Evolutionary conservation across 139 green algal genomes (phyloP).

Genomic region (Ettlia oleoabundans): DNA sequence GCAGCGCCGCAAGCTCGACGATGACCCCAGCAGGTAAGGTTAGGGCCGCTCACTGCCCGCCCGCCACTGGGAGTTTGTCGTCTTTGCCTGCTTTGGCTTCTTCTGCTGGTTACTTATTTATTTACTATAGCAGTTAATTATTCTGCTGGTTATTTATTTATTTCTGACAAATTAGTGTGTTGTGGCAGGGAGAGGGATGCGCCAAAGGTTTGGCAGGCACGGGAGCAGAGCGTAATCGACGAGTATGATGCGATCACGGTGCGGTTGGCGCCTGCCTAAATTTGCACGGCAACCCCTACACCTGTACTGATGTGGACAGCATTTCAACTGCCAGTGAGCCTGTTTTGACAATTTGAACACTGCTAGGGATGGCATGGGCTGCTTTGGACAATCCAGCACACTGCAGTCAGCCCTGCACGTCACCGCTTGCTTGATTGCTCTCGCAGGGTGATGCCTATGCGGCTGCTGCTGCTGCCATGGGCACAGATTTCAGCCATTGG

Average conservation of each 20-base stretch:
- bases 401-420: not conserved
- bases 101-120: too few relatives aligned
- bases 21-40: constrained; percentile 36
- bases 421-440: not conserved
- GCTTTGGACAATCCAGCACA: not conserved
- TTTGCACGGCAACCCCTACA: too few relatives aligned
- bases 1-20: constrained; percentile 24
- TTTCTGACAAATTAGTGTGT: too few relatives aligned
- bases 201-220: constrained; percentile 56
- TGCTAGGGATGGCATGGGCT: not conserved
- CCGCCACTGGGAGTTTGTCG: not conserved
- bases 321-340: too few relatives aligned
- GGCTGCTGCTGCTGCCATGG: not conserved
- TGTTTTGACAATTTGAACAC: too few relatives aligned
- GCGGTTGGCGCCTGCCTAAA: not conserved
- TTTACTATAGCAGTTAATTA: too few relatives aligned
- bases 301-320: too few relatives aligned
- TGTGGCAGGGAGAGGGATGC: constrained; percentile 43
- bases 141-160: too few relatives aligned
- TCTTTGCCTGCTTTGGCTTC: not conserved
- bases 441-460: not conserved
- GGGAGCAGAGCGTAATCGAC: constrained; percentile 41
- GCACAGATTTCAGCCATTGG: constrained; percentile 73
- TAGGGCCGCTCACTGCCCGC: not conserved
- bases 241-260: constrained; percentile 37